phyloP scores from a whole-genome alignment of 208 protist genomes.

The Giardia duodenalis region DNA sequence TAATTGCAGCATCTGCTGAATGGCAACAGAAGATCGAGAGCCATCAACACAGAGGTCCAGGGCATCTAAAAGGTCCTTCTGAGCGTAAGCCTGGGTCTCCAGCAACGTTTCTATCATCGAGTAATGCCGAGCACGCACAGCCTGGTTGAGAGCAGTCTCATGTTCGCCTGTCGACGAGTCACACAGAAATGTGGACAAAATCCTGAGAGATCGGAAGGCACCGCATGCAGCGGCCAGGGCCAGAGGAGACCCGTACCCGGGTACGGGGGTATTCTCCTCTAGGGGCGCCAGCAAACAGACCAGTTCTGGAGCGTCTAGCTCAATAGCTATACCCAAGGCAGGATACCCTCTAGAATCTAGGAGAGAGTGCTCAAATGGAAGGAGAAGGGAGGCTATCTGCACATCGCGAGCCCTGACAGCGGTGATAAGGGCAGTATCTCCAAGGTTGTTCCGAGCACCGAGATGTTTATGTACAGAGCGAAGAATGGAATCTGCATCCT shows the following conservation, averaged over 20 bases:
- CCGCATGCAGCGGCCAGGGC: not conserved
- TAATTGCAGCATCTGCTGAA: not conserved
- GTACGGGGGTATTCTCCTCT: not conserved
- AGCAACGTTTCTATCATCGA: not conserved
- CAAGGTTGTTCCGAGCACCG: not conserved
- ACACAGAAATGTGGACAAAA: not conserved
- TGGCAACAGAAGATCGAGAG: not conserved
- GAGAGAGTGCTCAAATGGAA: not conserved
- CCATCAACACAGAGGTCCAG: not conserved
- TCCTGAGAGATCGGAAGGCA: not conserved
- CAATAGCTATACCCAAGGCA: not conserved
- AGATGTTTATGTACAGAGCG: not conserved
- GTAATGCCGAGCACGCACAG: not conserved
- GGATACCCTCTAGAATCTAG: not conserved
- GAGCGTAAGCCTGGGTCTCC: not conserved
- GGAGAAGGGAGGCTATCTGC: not conserved
- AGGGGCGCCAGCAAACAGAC: not conserved
- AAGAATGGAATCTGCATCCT: not conserved
- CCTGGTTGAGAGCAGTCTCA: not conserved
- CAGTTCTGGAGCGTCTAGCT: not conserved
- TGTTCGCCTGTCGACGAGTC: not conserved
- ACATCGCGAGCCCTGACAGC: not conserved
- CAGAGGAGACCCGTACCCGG: not conserved
- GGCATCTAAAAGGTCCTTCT: not conserved
- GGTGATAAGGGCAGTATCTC: not conserved